Conservation (phyloP, 257 asterid species). For the Solanum habrochaites region DNA sequence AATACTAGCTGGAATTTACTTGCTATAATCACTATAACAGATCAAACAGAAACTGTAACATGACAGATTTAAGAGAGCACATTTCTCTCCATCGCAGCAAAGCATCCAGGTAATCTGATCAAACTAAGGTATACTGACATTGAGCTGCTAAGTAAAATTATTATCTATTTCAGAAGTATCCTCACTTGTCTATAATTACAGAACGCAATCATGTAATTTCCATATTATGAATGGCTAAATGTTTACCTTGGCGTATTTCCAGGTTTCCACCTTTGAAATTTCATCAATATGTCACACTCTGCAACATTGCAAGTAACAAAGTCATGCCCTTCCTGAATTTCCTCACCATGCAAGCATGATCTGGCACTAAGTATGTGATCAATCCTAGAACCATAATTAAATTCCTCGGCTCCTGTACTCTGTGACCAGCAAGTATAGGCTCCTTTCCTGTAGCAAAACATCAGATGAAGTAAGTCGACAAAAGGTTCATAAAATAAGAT, state of each 20-base stretch:
- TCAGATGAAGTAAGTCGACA: neutral
- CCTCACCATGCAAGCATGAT: constrained; percentile 67
- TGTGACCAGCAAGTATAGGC: constrained; percentile 97
- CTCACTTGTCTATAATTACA: neutral
- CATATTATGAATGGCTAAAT: neutral
- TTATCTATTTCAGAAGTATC: neutral
- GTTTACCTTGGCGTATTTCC: constrained; percentile 68
- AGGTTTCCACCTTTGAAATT: constrained; percentile 88
- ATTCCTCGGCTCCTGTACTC: constrained; percentile 88
- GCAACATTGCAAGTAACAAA: constrained; percentile 68
- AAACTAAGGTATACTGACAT: neutral
- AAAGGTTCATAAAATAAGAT: neutral
- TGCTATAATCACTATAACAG: neutral
- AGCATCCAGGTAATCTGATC: neutral
- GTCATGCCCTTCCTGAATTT: constrained; percentile 44
- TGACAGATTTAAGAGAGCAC: neutral
- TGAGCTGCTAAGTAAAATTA: neutral
- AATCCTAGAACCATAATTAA: constrained; percentile 89
- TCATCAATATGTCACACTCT: constrained; percentile 69
- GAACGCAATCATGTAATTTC: neutral
- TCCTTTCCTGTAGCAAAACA: constrained; percentile 35
- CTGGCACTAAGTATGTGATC: constrained; percentile 87
- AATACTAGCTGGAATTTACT: neutral
- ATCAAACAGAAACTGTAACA: neutral
- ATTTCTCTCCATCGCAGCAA: neutral